These are phyloP conservation scores for Arthrobotrys iridis DNA, from an alignment of 2,329 filamentous ascomycete species.

Conservation along the genomic window DNA sequence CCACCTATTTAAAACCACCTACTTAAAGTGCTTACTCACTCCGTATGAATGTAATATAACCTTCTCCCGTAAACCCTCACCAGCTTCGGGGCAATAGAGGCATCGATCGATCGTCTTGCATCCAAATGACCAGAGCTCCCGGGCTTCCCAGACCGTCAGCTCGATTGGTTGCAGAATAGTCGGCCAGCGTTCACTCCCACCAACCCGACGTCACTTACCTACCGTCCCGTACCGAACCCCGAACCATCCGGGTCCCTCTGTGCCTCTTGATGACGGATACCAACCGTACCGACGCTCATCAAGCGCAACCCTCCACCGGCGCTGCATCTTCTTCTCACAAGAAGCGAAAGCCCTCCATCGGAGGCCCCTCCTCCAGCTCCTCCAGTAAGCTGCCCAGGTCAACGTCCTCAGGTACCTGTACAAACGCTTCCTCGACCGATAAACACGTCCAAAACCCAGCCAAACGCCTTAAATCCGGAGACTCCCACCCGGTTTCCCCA, in stretches of 20 bases:
- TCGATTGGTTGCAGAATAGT: slow-evolving; percentile 11
- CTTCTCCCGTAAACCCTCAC: not conserved
- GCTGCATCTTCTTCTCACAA: slow-evolving; percentile 28
- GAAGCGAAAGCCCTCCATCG: slow-evolving; percentile 48
- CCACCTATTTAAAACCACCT: too few species aligned
- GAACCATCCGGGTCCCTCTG: not conserved
- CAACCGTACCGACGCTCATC: slow-evolving; percentile 30
- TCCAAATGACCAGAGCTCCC: not conserved
- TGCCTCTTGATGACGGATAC: slow-evolving; percentile 50
- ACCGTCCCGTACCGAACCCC: slow-evolving; percentile 11
- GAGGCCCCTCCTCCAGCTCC: slow-evolving; percentile 7
- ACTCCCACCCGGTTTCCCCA: slow-evolving; percentile 26
- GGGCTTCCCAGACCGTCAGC: not conserved
- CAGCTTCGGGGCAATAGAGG: not conserved
- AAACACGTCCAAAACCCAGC: slow-evolving; percentile 30
- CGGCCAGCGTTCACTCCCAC: slow-evolving; percentile 1
- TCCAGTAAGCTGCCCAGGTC: slow-evolving; percentile 21
- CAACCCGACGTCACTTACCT: not conserved
- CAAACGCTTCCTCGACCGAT: not conserved
- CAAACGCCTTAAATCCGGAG: slow-evolving; percentile 50
- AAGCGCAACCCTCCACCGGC: slow-evolving; percentile 32
- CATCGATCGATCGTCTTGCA: too few species aligned
- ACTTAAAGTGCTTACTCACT: not conserved
- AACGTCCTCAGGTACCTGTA: not conserved
- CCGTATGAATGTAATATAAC: not conserved